phyloP scores from a whole-genome alignment of 2,329 filamentous ascomycete species.

The Xylariaceae sp. region DNA sequence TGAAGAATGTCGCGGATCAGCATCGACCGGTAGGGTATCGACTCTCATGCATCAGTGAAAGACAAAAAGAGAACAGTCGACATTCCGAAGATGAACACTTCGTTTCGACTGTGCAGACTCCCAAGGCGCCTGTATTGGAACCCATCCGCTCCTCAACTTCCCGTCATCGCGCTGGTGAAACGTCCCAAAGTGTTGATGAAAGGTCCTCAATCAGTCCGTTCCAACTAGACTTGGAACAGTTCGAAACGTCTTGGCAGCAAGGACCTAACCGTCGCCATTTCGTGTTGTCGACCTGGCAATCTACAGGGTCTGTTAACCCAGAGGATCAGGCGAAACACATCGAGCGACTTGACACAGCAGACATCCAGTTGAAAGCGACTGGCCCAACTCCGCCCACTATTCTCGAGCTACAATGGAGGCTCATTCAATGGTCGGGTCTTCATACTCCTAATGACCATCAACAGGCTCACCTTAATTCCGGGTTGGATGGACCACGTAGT shows the following conservation, averaged over 20 bases:
- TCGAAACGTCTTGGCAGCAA: conserved; percentile 12
- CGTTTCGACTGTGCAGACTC: conserved; percentile 3
- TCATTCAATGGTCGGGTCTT: conserved; percentile 1
- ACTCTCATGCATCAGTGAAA: conserved; percentile 16
- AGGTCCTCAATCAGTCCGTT: conserved; percentile 17
- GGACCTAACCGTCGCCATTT: conserved; percentile 12
- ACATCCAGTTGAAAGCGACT: background rate
- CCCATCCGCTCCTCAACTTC: conserved; percentile 12
- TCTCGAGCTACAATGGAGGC: conserved; percentile 8
- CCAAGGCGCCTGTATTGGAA: conserved; percentile 11
- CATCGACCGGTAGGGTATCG: conserved; percentile 8
- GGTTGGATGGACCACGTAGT: conserved; percentile 28
- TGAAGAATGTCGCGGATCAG: conserved; percentile 1
- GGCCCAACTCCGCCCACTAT: background rate
- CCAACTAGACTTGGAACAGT: conserved; percentile 12
- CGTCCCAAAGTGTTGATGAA: conserved; percentile 18
- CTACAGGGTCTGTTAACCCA: background rate
- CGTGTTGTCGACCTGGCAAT: conserved; percentile 19
- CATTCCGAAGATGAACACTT: conserved; percentile 21
- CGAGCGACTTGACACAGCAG: background rate
- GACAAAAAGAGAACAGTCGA: conserved; percentile 20
- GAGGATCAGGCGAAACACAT: background rate
- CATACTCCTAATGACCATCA: conserved; percentile 5
- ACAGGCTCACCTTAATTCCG: conserved; percentile 16
- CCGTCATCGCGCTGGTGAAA: conserved; percentile 11